These are phyloP conservation scores for Colletotrichum salicis DNA, from an alignment of 2,329 filamentous ascomycete species.

Conservation along the genomic window DNA sequence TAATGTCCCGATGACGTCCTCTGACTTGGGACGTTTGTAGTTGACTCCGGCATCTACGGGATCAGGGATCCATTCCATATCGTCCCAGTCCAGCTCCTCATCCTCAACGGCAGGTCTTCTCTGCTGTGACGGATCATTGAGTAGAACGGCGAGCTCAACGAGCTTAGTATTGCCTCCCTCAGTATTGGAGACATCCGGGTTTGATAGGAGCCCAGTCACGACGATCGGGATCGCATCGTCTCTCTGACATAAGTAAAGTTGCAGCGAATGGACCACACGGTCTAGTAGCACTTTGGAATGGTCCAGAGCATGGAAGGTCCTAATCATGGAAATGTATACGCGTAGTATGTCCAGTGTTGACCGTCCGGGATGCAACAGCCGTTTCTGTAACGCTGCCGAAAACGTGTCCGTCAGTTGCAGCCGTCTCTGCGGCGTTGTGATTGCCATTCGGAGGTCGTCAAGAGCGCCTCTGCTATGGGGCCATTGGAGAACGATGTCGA, in stretches of 20 bases:
- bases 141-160: constrained; percentile 73
- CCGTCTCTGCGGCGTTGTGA: constrained; percentile 75
- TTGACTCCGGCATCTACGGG: constrained; percentile 93
- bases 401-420: constrained; percentile 77
- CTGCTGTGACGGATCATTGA: constrained; percentile 69
- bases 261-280: constrained; percentile 77
- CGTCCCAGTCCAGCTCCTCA: constrained; percentile 86
- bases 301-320: constrained; percentile 79
- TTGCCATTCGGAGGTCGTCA: constrained; percentile 77
- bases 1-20: constrained; percentile 91
- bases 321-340: constrained; percentile 83
- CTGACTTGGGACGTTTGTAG: constrained; percentile 87
- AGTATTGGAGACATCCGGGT: constrained; percentile 58
- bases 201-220: constrained; percentile 77
- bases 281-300: constrained; percentile 81
- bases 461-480: constrained; percentile 77
- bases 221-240: constrained; percentile 84
- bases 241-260: constrained; percentile 79
- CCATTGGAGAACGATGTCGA: constrained; percentile 83
- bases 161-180: constrained; percentile 62
- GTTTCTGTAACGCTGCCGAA: constrained; percentile 70
- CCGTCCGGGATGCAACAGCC: constrained; percentile 78
- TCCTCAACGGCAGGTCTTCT: constrained; percentile 65
- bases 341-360: constrained; percentile 81
- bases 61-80: constrained; percentile 93